These are phyloP conservation scores for Boletus sensibilis DNA, from an alignment of 768 basidiomycete species.

Conservation along the genomic window DNA sequence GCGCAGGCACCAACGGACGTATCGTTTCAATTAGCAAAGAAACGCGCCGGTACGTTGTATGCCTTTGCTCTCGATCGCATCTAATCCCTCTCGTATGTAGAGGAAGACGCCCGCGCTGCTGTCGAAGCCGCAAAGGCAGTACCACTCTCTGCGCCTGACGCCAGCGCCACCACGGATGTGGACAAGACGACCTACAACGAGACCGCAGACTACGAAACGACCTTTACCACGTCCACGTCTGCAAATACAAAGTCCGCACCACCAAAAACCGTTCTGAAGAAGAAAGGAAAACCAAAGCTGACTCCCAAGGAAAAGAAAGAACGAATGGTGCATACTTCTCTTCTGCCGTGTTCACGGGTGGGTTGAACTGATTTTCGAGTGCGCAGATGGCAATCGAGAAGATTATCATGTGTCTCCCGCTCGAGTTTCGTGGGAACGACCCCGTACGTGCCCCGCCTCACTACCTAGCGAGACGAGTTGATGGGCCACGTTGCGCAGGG, in stretches of 20 bases:
- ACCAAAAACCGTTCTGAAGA: conserved; percentile 42
- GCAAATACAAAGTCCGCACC: conserved; percentile 38
- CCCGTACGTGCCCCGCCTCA: conserved; percentile 51
- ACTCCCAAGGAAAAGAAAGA: conserved; percentile 84
- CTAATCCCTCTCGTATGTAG: conserved; percentile 35
- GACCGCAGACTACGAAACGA: conserved; percentile 36
- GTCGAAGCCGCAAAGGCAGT: conserved; percentile 52
- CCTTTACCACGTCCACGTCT: conserved; percentile 34
- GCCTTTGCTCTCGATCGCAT: neutral
- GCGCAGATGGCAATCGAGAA: conserved; percentile 61
- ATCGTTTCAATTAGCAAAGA: conserved; percentile 58
- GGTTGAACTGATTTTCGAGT: neutral
- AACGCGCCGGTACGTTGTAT: conserved; percentile 52
- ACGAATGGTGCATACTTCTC: conserved; percentile 52
- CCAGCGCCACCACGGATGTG: conserved; percentile 20
- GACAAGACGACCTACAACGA: conserved; percentile 34
- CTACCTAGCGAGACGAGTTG: neutral
- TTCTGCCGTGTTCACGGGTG: neutral
- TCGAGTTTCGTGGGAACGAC: conserved; percentile 90
- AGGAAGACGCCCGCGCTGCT: conserved; percentile 52
- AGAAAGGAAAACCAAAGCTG: conserved; percentile 65
- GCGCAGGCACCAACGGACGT: conserved; percentile 56
- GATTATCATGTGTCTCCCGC: conserved; percentile 71
- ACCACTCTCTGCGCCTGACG: conserved; percentile 19
- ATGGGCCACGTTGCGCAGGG: conserved; percentile 40